Evolutionary conservation across 306 rosid species (phyloP), one percentile per base, ranked within the genome.

Genomic region (Fagus crenata): DNA sequence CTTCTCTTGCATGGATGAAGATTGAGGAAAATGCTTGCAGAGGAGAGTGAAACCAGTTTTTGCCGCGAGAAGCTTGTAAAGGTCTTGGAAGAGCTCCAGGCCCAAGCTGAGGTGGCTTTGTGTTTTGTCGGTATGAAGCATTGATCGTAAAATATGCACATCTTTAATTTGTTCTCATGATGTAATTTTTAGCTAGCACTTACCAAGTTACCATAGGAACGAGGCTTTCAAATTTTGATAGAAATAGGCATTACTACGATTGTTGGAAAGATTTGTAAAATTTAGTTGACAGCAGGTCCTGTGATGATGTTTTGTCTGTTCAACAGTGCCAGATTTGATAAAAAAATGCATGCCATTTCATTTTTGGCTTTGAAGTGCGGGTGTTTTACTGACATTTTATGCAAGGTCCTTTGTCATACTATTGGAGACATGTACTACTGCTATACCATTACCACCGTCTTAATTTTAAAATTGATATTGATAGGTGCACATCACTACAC

Each of bases 21-120:
- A 84, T 74, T 96, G 87, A 91, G 93, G 89, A 96, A 72, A 86
- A 88, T 96, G 94, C 98, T 96, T 15, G 17, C 73, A 2, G 90
- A 87, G 78, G 64, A 72, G 73, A 59, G 61, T 72, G 89, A 91
- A 82, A 73, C 87, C 75, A 80, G 70, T n/a, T 60, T 89, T 22
- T 71, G 88, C 74, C 89, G 99, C 2, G 93, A 91, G 68, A 83
- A 90, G 84, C 72, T 92, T 59, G 88, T 96, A 49, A 90, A 91
- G 81, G 83, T 89, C 46, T 81, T 96, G 81, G 86, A 86, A 84
- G 99, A 96, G 81, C 85, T 91, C 80, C 97, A 96, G 78, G 98
- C 98, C 35, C 91, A 89, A 83, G 98, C 98, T 55, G 99, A 96
- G 85, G 93, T 96, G 39, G 98, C 98, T 15, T 69, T 96, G 77